A percentile compares a stretch with the other conserved stretches of the same genome.
These are phyloP conservation scores for Pterocarpus macrocarpus DNA, from an alignment of 306 rosid genomes.

Conservation along the genomic window DNA sequence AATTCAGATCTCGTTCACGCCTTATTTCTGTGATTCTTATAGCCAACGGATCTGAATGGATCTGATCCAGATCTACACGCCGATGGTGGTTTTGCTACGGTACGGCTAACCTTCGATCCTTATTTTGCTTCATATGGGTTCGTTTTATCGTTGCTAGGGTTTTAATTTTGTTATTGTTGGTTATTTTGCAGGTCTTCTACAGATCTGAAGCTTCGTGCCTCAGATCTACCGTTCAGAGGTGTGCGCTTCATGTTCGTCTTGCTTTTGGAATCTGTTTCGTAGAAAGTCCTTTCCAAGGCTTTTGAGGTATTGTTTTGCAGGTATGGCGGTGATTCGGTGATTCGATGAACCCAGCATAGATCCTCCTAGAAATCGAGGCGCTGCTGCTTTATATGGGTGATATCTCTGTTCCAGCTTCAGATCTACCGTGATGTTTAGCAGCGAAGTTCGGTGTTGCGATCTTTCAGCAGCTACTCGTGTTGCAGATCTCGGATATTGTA, in stretches of 20 bases:
- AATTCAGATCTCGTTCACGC: neutral
- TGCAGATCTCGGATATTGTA: conserved; percentile 34
- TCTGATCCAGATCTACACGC: conserved; percentile 43
- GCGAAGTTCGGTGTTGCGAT: neutral
- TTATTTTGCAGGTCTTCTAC: neutral
- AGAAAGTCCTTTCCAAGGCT: conserved; percentile 3
- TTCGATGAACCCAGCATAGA: neutral
- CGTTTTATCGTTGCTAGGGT: neutral
- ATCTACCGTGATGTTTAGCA: neutral
- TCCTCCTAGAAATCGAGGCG: neutral
- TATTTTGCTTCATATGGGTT: neutral
- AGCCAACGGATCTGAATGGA: neutral
- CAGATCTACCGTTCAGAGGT: conserved; percentile 15
- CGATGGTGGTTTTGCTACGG: conserved; percentile 2
- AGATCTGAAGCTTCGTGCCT: neutral
- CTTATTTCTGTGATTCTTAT: rapidly evolving
- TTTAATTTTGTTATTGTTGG: neutral
- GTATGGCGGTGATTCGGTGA: neutral
- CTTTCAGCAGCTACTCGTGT: neutral
- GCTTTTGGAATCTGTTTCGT: conserved; percentile 27
- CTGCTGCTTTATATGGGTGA: too few species aligned
- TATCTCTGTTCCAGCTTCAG: neutral
- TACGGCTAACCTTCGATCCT: rapidly evolving
- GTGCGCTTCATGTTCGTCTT: conserved; percentile 4
- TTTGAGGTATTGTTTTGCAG: conserved; percentile 48